A percentile compares a stretch with the other conserved stretches of the same genome.
Conservation (phyloP, 192 early-diverging fungal genomes). For the Coemansia sp. region DNA sequence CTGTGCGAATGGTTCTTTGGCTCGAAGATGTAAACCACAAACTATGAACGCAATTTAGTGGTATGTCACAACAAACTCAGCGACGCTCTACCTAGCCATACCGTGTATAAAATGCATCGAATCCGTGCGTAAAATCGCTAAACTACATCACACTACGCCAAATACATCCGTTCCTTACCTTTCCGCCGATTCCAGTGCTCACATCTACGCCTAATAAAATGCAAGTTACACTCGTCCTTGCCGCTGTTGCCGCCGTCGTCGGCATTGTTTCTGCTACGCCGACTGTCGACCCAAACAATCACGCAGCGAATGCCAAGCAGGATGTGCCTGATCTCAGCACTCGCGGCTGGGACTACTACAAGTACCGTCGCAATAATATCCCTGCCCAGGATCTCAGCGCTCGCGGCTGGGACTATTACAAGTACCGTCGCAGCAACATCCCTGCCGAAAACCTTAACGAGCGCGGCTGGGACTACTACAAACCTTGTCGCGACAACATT, state of each 20-base stretch:
- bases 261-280: neutral
- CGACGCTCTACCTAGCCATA: no score
- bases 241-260: neutral
- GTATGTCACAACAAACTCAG: neutral
- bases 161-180: neutral
- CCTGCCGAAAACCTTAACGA: neutral
- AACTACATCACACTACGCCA: neutral
- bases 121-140: neutral
- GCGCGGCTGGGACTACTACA: neutral
- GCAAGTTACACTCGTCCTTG: neutral
- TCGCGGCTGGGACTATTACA: neutral
- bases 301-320: neutral
- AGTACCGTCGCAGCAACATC: neutral
- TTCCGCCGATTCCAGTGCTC: neutral
- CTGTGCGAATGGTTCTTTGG: neutral
- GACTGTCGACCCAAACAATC: neutral
- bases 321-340: neutral
- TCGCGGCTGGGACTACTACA: neutral
- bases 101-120: neutral
- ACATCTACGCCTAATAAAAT: neutral
- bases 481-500: neutral
- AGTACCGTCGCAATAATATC: neutral
- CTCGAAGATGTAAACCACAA: neutral
- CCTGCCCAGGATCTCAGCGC: neutral
- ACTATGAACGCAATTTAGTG: neutral